Percentiles rank a stretch among this genome's conserved stretches.
Evolutionary conservation across 208 protist genomes (phyloP).

Genomic region (Kentomonas sorsogonicus): DNA sequence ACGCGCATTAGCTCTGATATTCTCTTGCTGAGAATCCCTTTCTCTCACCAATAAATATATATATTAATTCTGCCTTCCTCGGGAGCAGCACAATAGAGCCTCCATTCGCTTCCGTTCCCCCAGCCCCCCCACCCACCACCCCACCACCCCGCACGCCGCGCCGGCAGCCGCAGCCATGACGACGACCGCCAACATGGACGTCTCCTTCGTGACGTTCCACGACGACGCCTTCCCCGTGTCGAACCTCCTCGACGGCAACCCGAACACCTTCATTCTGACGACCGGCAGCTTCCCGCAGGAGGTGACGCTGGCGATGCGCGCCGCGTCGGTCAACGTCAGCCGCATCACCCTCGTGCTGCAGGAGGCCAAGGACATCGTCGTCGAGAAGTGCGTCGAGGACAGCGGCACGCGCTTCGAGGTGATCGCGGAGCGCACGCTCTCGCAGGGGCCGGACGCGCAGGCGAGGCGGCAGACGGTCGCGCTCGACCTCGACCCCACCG

Average conservation of each 20-base stretch:
- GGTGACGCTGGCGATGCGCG: constrained; percentile 56
- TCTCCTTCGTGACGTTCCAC: constrained; percentile 68
- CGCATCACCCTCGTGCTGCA: constrained; percentile 45
- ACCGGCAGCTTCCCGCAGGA: constrained; percentile 84
- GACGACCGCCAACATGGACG: constrained; percentile 38
- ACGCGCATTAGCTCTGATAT: too few species aligned
- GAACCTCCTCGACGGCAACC: constrained; percentile 38
- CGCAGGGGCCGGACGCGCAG: constrained; percentile 21
- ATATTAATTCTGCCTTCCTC: too few species aligned
- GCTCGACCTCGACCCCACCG: constrained; percentile 51
- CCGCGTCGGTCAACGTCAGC: constrained; percentile 50
- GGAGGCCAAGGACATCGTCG: constrained; percentile 64
- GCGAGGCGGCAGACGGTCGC: constrained; percentile 50
- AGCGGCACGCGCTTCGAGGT: constrained; percentile 34
- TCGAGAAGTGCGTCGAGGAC: constrained; percentile 37
- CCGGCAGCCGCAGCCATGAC: too few species aligned
- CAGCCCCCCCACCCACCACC: too few species aligned
- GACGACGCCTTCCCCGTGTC: constrained; percentile 51
- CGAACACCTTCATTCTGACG: constrained; percentile 66
- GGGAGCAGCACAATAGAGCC: too few species aligned
- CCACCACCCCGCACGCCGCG: too few species aligned
- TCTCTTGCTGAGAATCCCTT: too few species aligned
- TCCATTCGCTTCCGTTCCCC: too few species aligned
- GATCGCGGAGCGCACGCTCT: constrained; percentile 47
- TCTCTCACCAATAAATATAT: too few species aligned